Base-by-base conservation (phyloP, 1,284 basidiomycete species). In the Moniliophthora roreri region DNA sequence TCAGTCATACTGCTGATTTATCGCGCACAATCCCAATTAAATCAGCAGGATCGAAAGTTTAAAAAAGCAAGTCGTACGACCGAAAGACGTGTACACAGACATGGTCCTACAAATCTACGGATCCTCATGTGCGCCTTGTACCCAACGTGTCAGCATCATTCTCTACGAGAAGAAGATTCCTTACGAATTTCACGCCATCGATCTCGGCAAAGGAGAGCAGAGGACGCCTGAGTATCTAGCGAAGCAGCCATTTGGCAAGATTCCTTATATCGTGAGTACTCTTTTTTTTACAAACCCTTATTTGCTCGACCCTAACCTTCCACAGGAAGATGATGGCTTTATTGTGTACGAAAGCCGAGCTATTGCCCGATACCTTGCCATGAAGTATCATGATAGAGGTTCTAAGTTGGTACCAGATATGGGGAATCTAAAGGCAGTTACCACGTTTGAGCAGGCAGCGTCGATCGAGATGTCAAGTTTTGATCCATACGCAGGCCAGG, bases 161-260 rank as follows among this genome's bases (percentile, higher is more conserved):
- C 63, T 69, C 51, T 67, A 70, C 51, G 80, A 81, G 60, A 73
- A 76, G 62, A 57, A 67, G 1, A 65, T 81, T 13, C 69, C 72
- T 0, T 77, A 70, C 60, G 71, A 78, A 54, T 45, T 80, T 49
- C 53, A 71, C 10, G 0, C 42, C 6, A 51, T 81, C 58, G 64
- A 79, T 60, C 52, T 76, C 20, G 0, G 45, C 44, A 73, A 71
- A 51, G 63, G 66, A 18, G 71, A 73, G 57, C 72, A 79, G 36
- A 79, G 78, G 63, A 6, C 53, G 0, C 52, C 72, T 2, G 72
- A 64, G 18, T 76, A 69, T 69, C 28, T 74, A 13, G 62, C 60
- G 34, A 62, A 70, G 35, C 84, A 87, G 60, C 85, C 85, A 0
- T 87, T 86, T 56, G 82, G 82, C 18, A 78, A 83, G 63, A 66